A percentile compares a stretch with the other conserved stretches of the same genome.
phyloP scores from a whole-genome alignment of 371 early-diverging fungal genomes.

The Syncephalastrum monosporum region DNA sequence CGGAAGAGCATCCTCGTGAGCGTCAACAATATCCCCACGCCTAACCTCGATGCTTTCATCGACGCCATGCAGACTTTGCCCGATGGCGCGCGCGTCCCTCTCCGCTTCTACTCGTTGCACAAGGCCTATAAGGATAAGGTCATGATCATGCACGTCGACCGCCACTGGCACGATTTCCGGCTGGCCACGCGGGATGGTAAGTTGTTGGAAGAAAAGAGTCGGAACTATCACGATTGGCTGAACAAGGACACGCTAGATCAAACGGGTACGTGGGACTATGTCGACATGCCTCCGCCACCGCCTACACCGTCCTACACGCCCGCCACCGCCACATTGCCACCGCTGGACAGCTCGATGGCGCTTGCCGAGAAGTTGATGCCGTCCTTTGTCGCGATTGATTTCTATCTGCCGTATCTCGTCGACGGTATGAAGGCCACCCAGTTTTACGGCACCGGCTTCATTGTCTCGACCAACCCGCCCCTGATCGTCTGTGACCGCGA shows the following conservation, averaged over 20 bases:
- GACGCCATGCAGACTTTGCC: constrained; percentile 60
- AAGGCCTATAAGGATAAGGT: constrained; percentile 67
- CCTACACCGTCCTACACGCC: constrained; percentile 46
- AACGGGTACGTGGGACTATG: constrained; percentile 85
- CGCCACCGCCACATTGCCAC: constrained; percentile 62
- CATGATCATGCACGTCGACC: constrained; percentile 74
- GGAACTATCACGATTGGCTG: not conserved
- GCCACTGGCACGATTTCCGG: constrained; percentile 82
- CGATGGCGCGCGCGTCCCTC: constrained; percentile 79
- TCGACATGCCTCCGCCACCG: constrained; percentile 66
- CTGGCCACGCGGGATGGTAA: constrained; percentile 79
- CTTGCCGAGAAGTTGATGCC: constrained; percentile 60
- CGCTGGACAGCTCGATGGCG: constrained; percentile 50
- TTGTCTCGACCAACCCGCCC: constrained; percentile 73
- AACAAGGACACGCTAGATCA: constrained; percentile 27
- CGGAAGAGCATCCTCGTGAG: constrained; percentile 65
- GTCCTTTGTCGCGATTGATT: constrained; percentile 69
- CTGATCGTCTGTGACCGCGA: constrained; percentile 79
- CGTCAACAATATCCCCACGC: constrained; percentile 70
- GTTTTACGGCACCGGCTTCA: constrained; percentile 73
- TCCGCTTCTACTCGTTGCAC: constrained; percentile 72
- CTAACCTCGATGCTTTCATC: constrained; percentile 77
- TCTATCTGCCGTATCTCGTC: constrained; percentile 67
- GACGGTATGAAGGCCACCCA: constrained; percentile 71
- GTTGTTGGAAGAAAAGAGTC: not conserved